These are phyloP conservation scores for Neonectria ditissima DNA, from an alignment of 2,329 filamentous ascomycete genomes.

Conservation along the genomic window DNA sequence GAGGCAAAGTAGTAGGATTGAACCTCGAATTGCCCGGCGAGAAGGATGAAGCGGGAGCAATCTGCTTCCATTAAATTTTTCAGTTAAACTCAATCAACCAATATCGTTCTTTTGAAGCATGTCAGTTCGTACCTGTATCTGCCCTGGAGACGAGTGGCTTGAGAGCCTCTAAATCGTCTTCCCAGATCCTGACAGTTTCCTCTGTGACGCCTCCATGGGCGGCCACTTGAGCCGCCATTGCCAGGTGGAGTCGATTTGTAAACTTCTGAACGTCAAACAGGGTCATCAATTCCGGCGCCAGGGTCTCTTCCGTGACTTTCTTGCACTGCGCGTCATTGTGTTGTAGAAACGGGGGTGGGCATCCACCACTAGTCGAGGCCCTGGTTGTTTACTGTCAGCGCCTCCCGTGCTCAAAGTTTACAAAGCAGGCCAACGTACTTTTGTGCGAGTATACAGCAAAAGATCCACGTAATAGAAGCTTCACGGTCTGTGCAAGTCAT, in stretches of 20 bases:
- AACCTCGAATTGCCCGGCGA: conserved; percentile 64
- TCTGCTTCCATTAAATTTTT: conserved; percentile 47
- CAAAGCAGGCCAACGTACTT: conserved; percentile 48
- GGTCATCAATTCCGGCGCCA: conserved; percentile 57
- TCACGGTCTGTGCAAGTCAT: conserved; percentile 63
- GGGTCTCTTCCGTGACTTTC: conserved; percentile 52
- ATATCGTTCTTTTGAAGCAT: neutral
- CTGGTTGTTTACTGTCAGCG: conserved; percentile 29
- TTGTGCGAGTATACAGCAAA: conserved; percentile 64
- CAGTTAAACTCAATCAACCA: neutral
- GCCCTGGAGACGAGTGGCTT: conserved; percentile 59
- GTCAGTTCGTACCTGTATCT: conserved; percentile 55
- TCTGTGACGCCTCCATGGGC: conserved; percentile 60
- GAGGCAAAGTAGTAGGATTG: conserved; percentile 66
- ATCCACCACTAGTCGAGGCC: conserved; percentile 57
- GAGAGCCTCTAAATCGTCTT: conserved; percentile 64
- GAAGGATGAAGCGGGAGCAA: conserved; percentile 60
- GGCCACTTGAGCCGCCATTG: conserved; percentile 60
- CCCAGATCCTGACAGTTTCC: conserved; percentile 60
- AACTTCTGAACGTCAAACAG: conserved; percentile 64
- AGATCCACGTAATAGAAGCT: conserved; percentile 65
- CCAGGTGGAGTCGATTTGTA: conserved; percentile 60
- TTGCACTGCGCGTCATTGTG: conserved; percentile 60
- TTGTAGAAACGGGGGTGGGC: conserved; percentile 63
- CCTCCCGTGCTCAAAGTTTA: neutral